These are phyloP conservation scores for Phoma sp. DNA, from an alignment of 2,329 filamentous ascomycete species.

Conservation along the genomic window DNA sequence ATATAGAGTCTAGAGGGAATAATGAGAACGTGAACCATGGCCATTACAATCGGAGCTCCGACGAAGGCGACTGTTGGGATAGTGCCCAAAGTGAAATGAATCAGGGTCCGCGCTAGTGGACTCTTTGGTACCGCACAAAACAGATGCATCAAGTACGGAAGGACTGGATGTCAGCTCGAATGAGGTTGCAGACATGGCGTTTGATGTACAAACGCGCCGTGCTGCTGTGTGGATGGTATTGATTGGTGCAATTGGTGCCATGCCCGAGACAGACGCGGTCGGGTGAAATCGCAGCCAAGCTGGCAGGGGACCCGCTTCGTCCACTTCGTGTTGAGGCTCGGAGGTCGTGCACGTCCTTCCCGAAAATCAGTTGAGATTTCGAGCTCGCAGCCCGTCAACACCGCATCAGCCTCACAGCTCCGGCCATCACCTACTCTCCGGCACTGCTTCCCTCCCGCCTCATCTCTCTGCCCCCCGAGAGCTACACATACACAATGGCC, in stretches of 20 bases:
- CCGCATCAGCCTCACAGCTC: conserved; percentile 17
- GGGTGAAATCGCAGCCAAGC: conserved; percentile 15
- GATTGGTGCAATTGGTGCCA: conserved; percentile 2
- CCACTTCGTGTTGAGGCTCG: conserved; percentile 1
- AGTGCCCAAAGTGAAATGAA: background rate
- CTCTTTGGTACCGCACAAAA: background rate
- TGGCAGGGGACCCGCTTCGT: background rate
- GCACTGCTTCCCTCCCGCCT: conserved; percentile 35
- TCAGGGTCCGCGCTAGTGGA: conserved; percentile 9
- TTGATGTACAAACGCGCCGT: too few relatives aligned
- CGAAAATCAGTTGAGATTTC: conserved; percentile 12
- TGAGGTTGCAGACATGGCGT: too few relatives aligned
- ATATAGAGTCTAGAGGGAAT: conserved; percentile 23
- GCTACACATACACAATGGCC: conserved; percentile 55
- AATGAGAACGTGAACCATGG: conserved; percentile 30
- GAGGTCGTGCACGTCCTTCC: conserved; percentile 3
- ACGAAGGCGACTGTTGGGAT: conserved; percentile 3
- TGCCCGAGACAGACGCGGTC: background rate
- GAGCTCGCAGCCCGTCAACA: conserved; percentile 5
- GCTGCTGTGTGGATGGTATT: background rate
- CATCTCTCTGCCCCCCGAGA: conserved; percentile 25
- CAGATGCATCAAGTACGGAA: too few relatives aligned
- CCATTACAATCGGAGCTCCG: background rate
- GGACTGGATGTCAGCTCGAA: too few relatives aligned
- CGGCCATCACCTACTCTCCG: conserved; percentile 32